Base-by-base conservation (phyloP, 345 rosid genomes). In the Mallotus nudiflorus region DNA sequence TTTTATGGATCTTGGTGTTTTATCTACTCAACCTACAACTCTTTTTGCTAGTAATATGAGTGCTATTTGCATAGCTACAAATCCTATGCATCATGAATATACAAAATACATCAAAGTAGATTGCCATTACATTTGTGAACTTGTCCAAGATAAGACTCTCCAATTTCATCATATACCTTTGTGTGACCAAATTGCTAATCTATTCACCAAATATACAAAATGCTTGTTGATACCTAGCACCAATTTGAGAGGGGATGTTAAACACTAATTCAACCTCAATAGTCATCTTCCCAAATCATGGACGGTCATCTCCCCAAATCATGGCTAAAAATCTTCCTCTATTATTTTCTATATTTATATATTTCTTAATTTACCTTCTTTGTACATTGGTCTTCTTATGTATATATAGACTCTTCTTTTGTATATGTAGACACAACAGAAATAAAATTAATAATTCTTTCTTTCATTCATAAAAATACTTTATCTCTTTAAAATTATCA, bases 121-220 rank as follows among this genome's bases (percentile, higher is more conserved):
- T 53, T 53, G 31, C 28, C 28, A 53, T 53, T 52, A 1, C 14
- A 24, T 53, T 20, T 5, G 1, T 53, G 58, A 53, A 24, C 58
- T 53, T 53, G 28, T 53, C 14, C 57, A 53, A 53, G 57, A 53
- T 25, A 22, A 53, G n/a, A 53, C 58, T 53, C 28, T 53, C 28
- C 58, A 53, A 53, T 28, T 53, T 53, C 58, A 53, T 53, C 58
- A 53, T 53, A 20, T 53, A 27, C 58, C 31, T 53, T 53, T 4
- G 12, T 5, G n/a, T 18, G 56, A 53, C 15, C 13, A 53, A 14
- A 7, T 53, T 20, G 58, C 22, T 20, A 22, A 53, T 53, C 13
- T 13, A 24, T 11, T 52, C n/a, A 24, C 28, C 19, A 52, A 52
- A 52, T 52, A n/a, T 19, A 20, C n/a, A 6, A 52, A 15, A 53